phyloP scores from a whole-genome alignment of 1,284 basidiomycete species.

The Limonomyces culmigenus region DNA sequence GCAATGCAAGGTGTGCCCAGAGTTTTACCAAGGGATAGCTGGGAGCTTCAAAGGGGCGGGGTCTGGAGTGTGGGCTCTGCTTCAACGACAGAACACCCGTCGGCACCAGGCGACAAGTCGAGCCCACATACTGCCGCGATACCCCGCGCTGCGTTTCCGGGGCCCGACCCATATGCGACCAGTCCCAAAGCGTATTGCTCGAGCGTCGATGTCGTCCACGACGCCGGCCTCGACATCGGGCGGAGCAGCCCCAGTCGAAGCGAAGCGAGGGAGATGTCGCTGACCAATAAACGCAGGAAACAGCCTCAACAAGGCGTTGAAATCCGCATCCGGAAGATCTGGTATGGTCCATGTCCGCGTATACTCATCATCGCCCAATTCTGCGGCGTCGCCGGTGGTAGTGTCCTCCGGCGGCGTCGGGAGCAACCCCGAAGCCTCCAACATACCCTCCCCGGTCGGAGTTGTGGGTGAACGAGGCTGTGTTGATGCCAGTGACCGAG shows the following conservation, averaged over 20 bases:
- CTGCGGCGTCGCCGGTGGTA: conserved; percentile 16
- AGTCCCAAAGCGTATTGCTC: conserved; percentile 48
- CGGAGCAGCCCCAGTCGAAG: conserved; percentile 11
- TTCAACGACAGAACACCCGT: conserved; percentile 44
- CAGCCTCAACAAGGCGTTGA: conserved; percentile 37
- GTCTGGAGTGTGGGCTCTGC: too few relatives aligned
- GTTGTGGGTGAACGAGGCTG: conserved; percentile 36
- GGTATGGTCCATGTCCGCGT: conserved; percentile 56
- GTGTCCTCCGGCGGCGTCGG: not conserved
- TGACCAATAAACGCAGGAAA: conserved; percentile 57
- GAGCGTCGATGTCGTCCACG: conserved; percentile 29
- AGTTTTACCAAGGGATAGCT: too few relatives aligned
- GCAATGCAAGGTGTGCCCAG: too few relatives aligned
- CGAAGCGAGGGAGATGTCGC: conserved; percentile 46
- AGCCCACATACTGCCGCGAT: conserved; percentile 60
- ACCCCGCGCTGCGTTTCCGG: conserved; percentile 35
- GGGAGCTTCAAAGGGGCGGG: too few relatives aligned
- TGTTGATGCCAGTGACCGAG: conserved; percentile 27
- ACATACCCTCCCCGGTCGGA: conserved; percentile 11
- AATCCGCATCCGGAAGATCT: conserved; percentile 50
- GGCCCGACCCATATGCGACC: conserved; percentile 53
- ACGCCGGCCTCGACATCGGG: conserved; percentile 49
- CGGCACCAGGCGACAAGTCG: conserved; percentile 56
- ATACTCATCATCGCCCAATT: conserved; percentile 34
- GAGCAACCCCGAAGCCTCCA: too few relatives aligned